Evolutionary conservation across 2,329 filamentous ascomycete species (phyloP), one percentile per base, ranked within the genome.

Genomic region (Colletotrichum nymphaeae): DNA sequence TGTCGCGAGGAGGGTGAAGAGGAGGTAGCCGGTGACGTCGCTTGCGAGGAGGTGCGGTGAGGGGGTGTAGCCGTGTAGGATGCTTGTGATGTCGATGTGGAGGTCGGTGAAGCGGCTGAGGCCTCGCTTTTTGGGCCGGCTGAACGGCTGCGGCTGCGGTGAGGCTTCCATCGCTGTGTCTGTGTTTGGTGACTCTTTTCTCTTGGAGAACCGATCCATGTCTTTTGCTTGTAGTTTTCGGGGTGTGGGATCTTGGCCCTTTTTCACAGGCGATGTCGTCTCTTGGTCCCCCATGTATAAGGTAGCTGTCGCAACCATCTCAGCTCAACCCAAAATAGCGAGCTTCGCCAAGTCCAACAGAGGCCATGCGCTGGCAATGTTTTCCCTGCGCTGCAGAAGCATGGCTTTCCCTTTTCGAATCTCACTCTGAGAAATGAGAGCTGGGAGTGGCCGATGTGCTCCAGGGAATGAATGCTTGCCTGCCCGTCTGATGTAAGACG

Each of bases 401-500:
- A 58, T 30, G 19, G n/a, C 8, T n/a, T 58, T n/a, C 12, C 28
- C 22, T 53, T 14, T 66, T 26, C 28, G 56, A n/a, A n/a, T 49
- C 42, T n/a, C 42, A 49, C 42, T 7, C 42, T 9, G 7, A 19
- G 42, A n/a, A 6, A 4, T 7, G 42, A 19, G 19, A n/a, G 42
- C 42, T 49, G 9, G n/a, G 24, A 56, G 37, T 35, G 56, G 30
- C 49, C 52, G 14, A 12, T 55, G 32, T 7, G 11, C 16, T 49
- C 37, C 24, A 14, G 2, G 14, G 37, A 2, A 35, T 46, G 30
- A 58, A 19, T 24, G 12, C 24, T 3, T 24, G 11, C 24, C 5
- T 24, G 11, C 26, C 55, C 55, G 37, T 70, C 67, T 73, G 71
- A 73, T 57, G 71, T 73, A 65, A 73, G 71, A 71, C 71, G 62